Conservation (phyloP, 306 rosid genomes). For the Potentilla sterilis region DNA sequence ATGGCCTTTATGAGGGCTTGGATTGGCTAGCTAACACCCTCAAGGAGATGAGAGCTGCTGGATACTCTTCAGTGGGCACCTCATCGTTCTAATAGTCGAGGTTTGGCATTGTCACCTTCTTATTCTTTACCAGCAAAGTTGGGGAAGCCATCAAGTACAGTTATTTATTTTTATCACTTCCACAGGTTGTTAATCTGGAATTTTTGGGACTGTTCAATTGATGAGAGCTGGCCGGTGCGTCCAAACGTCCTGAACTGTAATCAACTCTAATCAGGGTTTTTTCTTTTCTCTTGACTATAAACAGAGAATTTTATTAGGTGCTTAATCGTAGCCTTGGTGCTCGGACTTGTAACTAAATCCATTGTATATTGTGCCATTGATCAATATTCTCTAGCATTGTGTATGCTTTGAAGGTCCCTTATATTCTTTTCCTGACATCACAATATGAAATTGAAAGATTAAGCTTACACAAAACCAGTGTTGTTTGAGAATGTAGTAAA, state of each 20-base stretch:
- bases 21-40: slow-evolving; percentile 92
- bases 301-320: slow-evolving; percentile 26
- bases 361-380: slow-evolving; percentile 34
- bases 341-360: slow-evolving; percentile 23
- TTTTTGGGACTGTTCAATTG: slow-evolving; percentile 13
- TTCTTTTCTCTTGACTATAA: neutral
- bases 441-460: too few relatives aligned
- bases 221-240: slow-evolving; percentile 8
- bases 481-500: too few relatives aligned
- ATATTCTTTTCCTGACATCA: neutral
- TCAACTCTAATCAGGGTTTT: neutral
- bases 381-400: slow-evolving; percentile 16
- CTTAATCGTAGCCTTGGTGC: slow-evolving; percentile 25
- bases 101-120: neutral
- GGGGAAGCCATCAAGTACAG: neutral
- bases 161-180: neutral
- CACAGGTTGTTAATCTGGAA: slow-evolving; percentile 21
- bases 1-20: slow-evolving; percentile 94
- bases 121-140: neutral
- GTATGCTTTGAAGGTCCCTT: neutral
- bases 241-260: slow-evolving; percentile 9
- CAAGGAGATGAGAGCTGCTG: slow-evolving; percentile 80
- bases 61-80: slow-evolving; percentile 74
- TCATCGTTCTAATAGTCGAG: slow-evolving; percentile 56
- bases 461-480: neutral